These are phyloP conservation scores for Clitocybe nebularis DNA, from an alignment of 1,284 basidiomycete genomes.

Conservation along the genomic window DNA sequence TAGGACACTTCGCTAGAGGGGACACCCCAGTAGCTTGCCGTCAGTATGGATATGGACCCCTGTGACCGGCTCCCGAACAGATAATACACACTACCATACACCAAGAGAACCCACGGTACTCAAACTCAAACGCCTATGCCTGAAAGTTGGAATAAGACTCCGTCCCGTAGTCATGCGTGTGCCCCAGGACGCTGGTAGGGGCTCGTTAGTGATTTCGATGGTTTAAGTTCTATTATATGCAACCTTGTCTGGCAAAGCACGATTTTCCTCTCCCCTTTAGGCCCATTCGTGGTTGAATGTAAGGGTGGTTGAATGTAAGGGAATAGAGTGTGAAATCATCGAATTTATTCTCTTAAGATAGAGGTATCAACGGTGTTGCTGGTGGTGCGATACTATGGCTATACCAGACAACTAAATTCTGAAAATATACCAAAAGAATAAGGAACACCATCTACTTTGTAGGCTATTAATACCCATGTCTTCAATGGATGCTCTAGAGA, in stretches of 20 bases:
- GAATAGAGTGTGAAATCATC: slow-evolving; percentile 78
- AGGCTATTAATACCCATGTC: slow-evolving; percentile 38
- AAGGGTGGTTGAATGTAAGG: slow-evolving; percentile 70
- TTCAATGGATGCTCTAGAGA: slow-evolving; percentile 76
- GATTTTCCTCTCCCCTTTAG: slow-evolving; percentile 42
- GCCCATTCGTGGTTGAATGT: slow-evolving; percentile 37
- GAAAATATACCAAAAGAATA: slow-evolving; percentile 44
- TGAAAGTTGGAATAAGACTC: slow-evolving; percentile 74
- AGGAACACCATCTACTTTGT: slow-evolving; percentile 6
- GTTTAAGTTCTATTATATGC: slow-evolving; percentile 15
- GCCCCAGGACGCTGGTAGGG: slow-evolving; percentile 70
- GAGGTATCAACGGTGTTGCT: slow-evolving; percentile 5
- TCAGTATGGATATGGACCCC: no score
- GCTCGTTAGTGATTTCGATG: neutral
- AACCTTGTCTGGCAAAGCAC: slow-evolving; percentile 66
- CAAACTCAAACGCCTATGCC: no score
- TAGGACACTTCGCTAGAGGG: no score
- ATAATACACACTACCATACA: no score
- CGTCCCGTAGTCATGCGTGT: slow-evolving; percentile 90
- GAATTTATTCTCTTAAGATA: slow-evolving; percentile 42
- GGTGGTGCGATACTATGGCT: slow-evolving; percentile 13
- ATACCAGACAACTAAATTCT: slow-evolving; percentile 82
- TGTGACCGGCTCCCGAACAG: no score
- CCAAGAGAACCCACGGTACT: no score
- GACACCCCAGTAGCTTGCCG: no score